phyloP scores from a whole-genome alignment of 2,329 filamentous ascomycete genomes.

The Aspergillus quadrilineatus region DNA sequence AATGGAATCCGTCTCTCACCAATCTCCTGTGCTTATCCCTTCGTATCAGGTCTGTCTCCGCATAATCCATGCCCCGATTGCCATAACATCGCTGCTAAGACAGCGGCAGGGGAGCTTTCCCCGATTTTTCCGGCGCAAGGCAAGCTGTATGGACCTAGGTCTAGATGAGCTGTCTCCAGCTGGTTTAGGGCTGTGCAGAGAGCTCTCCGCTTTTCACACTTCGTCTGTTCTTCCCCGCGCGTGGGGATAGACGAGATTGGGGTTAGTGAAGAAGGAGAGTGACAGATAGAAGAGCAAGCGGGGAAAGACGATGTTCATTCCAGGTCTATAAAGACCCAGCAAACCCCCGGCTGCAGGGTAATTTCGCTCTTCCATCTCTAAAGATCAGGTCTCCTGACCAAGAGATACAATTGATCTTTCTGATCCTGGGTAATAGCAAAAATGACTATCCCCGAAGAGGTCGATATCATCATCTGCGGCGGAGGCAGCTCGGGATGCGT shows the following conservation, averaged over 20 bases:
- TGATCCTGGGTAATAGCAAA: not conserved
- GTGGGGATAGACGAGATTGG: not conserved
- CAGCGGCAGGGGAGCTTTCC: not conserved
- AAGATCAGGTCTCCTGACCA: not conserved
- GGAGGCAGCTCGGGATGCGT: conserved; percentile 61
- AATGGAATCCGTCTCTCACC: not conserved
- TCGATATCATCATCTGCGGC: conserved; percentile 77
- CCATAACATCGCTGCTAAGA: not conserved
- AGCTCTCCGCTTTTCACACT: not conserved
- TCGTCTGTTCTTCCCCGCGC: not conserved
- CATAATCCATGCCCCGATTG: not conserved
- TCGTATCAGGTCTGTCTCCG: not conserved
- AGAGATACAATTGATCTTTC: not conserved
- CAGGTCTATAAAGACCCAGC: not conserved
- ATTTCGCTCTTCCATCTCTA: not conserved
- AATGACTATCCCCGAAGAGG: conserved; percentile 71
- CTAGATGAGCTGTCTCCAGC: not conserved
- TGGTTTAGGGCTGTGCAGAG: not conserved
- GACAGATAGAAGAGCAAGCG: not conserved
- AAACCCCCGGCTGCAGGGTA: not conserved
- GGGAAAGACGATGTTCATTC: not conserved
- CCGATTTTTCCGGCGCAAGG: not conserved
- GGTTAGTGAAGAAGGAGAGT: not conserved
- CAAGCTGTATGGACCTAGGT: not conserved
- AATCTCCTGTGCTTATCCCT: not conserved